Conservation (phyloP, 495 filamentous ascomycete genomes). For the Penicillium paxilli region DNA sequence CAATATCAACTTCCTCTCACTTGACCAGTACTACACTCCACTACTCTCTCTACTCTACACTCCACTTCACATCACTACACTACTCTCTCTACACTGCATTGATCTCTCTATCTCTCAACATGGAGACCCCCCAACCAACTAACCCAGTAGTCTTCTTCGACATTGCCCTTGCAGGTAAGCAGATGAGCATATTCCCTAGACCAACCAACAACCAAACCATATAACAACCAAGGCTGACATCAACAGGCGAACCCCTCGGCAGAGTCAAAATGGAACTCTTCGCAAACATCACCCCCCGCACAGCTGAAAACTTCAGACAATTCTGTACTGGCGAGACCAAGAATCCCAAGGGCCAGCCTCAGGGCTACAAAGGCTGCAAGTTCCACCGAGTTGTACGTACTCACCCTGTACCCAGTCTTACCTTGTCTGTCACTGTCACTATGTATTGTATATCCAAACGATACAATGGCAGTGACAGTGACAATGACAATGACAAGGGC, state of each 20-base stretch:
- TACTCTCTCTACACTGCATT: neutral
- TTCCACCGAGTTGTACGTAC: conserved; percentile 88
- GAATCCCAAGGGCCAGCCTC: conserved; percentile 72
- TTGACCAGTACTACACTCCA: too few relatives aligned
- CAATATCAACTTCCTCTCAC: too few relatives aligned
- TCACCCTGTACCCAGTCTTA: neutral
- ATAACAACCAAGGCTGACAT: neutral
- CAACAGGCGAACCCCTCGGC: conserved; percentile 81
- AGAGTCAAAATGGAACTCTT: conserved; percentile 94
- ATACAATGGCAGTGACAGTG: too few relatives aligned
- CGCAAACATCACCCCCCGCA: conserved; percentile 77
- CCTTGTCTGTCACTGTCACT: too few relatives aligned
- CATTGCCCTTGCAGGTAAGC: conserved; percentile 84
- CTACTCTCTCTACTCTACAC: too few relatives aligned
- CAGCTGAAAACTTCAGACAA: conserved; percentile 95
- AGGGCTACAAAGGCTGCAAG: conserved; percentile 92
- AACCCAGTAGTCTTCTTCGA: conserved; percentile 90
- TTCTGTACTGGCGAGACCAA: conserved; percentile 96
- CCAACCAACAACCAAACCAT: neutral
- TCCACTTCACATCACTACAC: neutral
- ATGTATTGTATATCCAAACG: too few relatives aligned
- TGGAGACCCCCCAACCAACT: neutral
- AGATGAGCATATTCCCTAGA: too few relatives aligned
- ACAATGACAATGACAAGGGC: too few relatives aligned
- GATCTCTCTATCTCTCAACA: neutral